Evolutionary conservation across 2,329 filamentous ascomycete genomes (phyloP), one percentile per base, ranked within the genome.

Genomic region (Trichoderma koningii): DNA sequence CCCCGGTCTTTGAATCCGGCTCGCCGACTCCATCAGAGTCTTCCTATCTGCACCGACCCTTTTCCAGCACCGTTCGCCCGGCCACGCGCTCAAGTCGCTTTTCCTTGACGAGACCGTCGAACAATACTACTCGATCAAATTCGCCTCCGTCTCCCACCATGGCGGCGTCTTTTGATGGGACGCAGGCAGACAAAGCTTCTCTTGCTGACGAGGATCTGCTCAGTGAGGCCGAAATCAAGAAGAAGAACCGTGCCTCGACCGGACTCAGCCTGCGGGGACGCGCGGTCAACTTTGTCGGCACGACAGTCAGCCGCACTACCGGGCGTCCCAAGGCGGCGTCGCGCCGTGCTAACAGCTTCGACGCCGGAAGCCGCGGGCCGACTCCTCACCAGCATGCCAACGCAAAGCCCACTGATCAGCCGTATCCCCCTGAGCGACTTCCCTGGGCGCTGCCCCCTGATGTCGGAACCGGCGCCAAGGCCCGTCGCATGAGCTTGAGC

Each of bases 381-480:
- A 69, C 63, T 66, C 66, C 34, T 55, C 69, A 65, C 19, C 66
- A 26, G 59, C 65, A 47, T 47, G 28, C 23, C 38, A 55, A 63
- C 17, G 30, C n/a, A 9, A 67, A 67, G 41, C 56, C 69, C 56
- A 66, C 71, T 44, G 69, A 73, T 28, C 70, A 72, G 5, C 75
- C 71, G 26, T 75, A 73, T 60, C 75, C 75, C 3, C 76, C 76
- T 9, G 75, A 83, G 66, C 79, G 82, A 19, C 75, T 83, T 42
- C 80, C 83, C 2, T 88, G 85, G 84, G 81, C 82, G 2, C 81
- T 89, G 38, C 82, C 87, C 1, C 89, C 91, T 1, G 87, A 87
- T 60, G 84, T 84, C 23, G 91, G 91, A 14, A 89, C 88, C 19
- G 91, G 91, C 10, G 83, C 91, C 74, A 94, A 93, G 78, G 88